Evolutionary conservation across 2,329 filamentous ascomycete species (phyloP).

Genomic region (Paramyrothecium roridum): DNA sequence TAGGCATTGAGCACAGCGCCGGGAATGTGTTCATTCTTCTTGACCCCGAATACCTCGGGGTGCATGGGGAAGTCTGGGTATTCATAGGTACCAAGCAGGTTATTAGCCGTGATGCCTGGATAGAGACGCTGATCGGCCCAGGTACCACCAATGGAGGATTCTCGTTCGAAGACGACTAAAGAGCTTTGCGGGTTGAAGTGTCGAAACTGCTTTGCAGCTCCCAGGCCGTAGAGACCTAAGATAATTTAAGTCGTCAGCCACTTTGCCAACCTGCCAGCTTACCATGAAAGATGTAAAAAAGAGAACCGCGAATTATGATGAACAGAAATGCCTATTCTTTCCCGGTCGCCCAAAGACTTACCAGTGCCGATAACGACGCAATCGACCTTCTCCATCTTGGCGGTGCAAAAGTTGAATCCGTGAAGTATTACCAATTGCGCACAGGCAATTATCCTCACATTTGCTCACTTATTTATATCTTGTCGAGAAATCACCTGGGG

Average conservation of each 20-base stretch:
- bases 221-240: slow-evolving; percentile 48
- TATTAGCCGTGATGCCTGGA: slow-evolving; percentile 69
- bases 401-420: background rate
- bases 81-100: slow-evolving; percentile 70
- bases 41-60: slow-evolving; percentile 44
- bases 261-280: background rate
- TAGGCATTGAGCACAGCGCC: slow-evolving; percentile 45
- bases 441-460: background rate
- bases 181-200: slow-evolving; percentile 54
- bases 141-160: slow-evolving; percentile 60
- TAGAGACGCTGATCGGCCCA: slow-evolving; percentile 69
- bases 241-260: slow-evolving; percentile 2
- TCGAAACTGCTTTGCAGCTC: slow-evolving; percentile 58
- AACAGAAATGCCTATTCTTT: background rate
- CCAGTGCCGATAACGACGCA: slow-evolving; percentile 51
- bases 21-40: slow-evolving; percentile 43
- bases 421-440: background rate
- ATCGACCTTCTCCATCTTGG: slow-evolving; percentile 39
- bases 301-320: background rate
- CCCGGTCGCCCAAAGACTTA: slow-evolving; percentile 32
- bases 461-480: background rate
- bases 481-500: background rate
- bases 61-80: slow-evolving; percentile 73
- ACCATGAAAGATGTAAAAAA: background rate
- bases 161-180: slow-evolving; percentile 48